These are phyloP conservation scores for Pichia gijzeniarum DNA, from an alignment of 805 yeast species.

Conservation along the genomic window DNA sequence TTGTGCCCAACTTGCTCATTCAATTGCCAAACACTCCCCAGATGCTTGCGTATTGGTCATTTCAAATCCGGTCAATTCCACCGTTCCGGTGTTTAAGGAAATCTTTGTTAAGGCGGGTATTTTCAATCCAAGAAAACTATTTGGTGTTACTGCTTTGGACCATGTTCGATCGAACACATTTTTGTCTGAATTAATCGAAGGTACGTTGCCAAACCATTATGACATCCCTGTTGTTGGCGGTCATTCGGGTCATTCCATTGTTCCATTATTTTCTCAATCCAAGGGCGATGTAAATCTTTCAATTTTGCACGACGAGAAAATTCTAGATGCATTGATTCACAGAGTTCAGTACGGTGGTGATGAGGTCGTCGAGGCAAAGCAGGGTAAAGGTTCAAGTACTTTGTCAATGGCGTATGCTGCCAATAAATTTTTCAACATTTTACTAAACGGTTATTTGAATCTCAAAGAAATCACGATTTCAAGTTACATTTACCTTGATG, in stretches of 20 bases:
- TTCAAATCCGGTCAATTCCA: slow-evolving; percentile 91
- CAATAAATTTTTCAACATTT: slow-evolving; percentile 61
- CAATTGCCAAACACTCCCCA: slow-evolving; percentile 66
- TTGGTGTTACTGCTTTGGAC: slow-evolving; percentile 89
- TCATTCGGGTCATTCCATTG: slow-evolving; percentile 92
- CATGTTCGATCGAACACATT: slow-evolving; percentile 83
- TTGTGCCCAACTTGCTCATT: slow-evolving; percentile 64
- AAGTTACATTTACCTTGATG: slow-evolving; percentile 47
- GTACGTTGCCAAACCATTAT: slow-evolving; percentile 41
- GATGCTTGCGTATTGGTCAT: slow-evolving; percentile 74
- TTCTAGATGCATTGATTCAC: slow-evolving; percentile 54
- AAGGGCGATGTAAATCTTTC: slow-evolving; percentile 24
- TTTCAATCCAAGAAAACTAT: slow-evolving; percentile 63
- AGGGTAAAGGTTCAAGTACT: slow-evolving; percentile 92
- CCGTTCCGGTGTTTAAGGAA: slow-evolving; percentile 85
- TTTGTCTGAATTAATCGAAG: slow-evolving; percentile 43
- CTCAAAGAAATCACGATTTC: slow-evolving; percentile 61
- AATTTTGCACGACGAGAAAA: slow-evolving; percentile 33
- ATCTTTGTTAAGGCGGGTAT: slow-evolving; percentile 61
- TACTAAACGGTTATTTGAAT: slow-evolving; percentile 21
- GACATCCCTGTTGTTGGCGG: slow-evolving; percentile 84
- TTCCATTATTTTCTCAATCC: slow-evolving; percentile 62
- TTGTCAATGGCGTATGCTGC: slow-evolving; percentile 93
- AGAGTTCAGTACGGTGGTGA: slow-evolving; percentile 96
- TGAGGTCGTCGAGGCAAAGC: slow-evolving; percentile 89